Base-by-base conservation (phyloP, 1,139 yeast species). In the Lodderomyces parapsilosis region DNA sequence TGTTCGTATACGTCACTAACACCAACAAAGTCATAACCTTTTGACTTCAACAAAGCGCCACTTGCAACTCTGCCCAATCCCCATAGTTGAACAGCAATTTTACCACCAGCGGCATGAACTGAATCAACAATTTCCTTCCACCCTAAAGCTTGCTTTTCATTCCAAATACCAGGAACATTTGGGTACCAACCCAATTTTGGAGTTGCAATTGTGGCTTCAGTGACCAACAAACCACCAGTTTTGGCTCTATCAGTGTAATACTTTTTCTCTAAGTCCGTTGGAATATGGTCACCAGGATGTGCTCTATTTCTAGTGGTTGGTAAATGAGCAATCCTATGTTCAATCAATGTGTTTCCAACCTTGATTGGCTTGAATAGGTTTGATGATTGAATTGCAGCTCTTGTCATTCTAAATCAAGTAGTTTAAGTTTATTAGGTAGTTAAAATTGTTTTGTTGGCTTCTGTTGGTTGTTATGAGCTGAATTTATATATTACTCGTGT, bases 301-400 rank as follows among this genome's bases (percentile, higher is more conserved):
- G 78, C 74, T 57, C 84, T 70, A 51, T 57, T 59, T 62, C 84
- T 68, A 10, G 86, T 79, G 45, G 78, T 65, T 22, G 87, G 86
- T 6, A 84, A 74, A 55, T 68, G 60, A 1, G 66, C 79, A 15
- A 80, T 55, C 47, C 83, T 66, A 54, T 78, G 70, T 50, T 53
- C 43, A 52, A 66, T 46, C 51, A 60, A 45, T 14, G 53, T 40
- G 38, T 60, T 55, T 40, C 82, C 82, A 43, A 80, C 64, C 49
- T 71, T 68, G 44, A 78, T 60, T 36, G 81, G 76, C 49, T 74
- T 65, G 65, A 80, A 79, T 17, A 76, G 56, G 44, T 74, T 67
- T 28, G 61, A 54, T 3, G 40, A 17, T 40, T 43, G 41, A 19
- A 45, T 25, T 18, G 44, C 36, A 2, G 50, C 31, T 17, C 34